Conservation (phyloP, 306 rosid genomes). For the Dalbergia cultrata region DNA sequence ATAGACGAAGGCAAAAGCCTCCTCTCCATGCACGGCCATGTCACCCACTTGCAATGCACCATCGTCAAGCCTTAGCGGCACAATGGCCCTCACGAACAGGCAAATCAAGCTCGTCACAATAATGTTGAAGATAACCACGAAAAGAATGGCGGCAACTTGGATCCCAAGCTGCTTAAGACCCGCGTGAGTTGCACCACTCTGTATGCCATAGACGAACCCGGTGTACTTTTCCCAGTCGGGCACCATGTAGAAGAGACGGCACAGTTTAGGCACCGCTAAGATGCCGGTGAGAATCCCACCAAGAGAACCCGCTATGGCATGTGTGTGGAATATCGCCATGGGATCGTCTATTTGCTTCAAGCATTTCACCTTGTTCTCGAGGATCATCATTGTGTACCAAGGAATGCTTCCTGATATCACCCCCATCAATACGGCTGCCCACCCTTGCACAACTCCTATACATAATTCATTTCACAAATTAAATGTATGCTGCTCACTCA, state of each 20-base stretch:
- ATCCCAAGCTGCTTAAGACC: conserved; percentile 58
- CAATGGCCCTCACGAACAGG: conserved; percentile 46
- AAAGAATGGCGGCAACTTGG: conserved; percentile 53
- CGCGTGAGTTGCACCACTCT: conserved; percentile 46
- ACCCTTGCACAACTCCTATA: conserved; percentile 65
- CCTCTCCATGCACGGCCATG: conserved; percentile 61
- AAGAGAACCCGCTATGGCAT: conserved; percentile 58
- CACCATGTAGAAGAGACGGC: conserved; percentile 60
- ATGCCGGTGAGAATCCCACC: conserved; percentile 63
- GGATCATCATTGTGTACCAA: conserved; percentile 66
- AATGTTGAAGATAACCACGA: conserved; percentile 51
- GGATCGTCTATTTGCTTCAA: conserved; percentile 55
- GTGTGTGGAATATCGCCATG: conserved; percentile 64
- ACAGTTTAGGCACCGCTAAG: conserved; percentile 59
- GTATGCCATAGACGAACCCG: conserved; percentile 59
- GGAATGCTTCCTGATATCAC: conserved; percentile 59
- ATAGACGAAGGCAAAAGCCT: conserved; percentile 54
- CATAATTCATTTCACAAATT: neutral
- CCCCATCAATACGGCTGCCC: conserved; percentile 71
- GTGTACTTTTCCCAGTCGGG: conserved; percentile 66
- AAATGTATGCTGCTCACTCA: neutral
- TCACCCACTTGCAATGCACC: conserved; percentile 54
- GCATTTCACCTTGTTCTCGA: conserved; percentile 50
- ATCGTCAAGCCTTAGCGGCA: conserved; percentile 51
- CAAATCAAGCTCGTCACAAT: conserved; percentile 54